These are phyloP conservation scores for Stephanodiscus triporus DNA, from an alignment of 108 stramenopile genomes.

Conservation along the genomic window DNA sequence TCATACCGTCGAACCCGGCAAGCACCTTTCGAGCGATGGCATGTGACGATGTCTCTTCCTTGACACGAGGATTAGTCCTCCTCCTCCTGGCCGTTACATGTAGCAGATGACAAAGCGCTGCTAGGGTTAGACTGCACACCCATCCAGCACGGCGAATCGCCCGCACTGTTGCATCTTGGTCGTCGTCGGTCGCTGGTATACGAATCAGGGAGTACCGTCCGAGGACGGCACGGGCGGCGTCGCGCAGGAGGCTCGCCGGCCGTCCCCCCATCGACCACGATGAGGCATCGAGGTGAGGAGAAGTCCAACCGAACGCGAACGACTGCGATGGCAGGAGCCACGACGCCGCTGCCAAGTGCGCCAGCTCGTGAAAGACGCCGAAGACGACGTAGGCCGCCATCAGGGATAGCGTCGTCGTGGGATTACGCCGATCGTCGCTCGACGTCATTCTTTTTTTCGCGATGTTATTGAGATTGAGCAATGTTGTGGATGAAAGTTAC, in stretches of 20 bases:
- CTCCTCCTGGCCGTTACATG: not conserved
- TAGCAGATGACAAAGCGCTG: slow-evolving; percentile 30
- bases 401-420: not conserved
- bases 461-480: no score
- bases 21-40: not conserved
- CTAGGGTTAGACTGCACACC: slow-evolving; percentile 58
- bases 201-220: slow-evolving; percentile 30
- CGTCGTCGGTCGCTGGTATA: not conserved
- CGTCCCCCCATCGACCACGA: not conserved
- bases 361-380: slow-evolving; percentile 62
- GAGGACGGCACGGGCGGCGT: slow-evolving; percentile 15
- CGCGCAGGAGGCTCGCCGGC: not conserved
- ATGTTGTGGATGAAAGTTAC: no score
- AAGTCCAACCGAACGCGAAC: not conserved
- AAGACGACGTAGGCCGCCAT: slow-evolving; percentile 57
- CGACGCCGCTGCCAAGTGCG: slow-evolving; percentile 50
- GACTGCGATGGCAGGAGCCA: slow-evolving; percentile 9
- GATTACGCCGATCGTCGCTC: not conserved
- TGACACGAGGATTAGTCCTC: not conserved
- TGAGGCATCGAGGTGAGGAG: not conserved
- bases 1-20: not conserved
- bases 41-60: slow-evolving; percentile 4
- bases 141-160: slow-evolving; percentile 55
- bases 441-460: not conserved
- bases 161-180: not conserved